phyloP scores from a whole-genome alignment of 2,329 filamentous ascomycete genomes.

The Taxawa tesnikishii region DNA sequence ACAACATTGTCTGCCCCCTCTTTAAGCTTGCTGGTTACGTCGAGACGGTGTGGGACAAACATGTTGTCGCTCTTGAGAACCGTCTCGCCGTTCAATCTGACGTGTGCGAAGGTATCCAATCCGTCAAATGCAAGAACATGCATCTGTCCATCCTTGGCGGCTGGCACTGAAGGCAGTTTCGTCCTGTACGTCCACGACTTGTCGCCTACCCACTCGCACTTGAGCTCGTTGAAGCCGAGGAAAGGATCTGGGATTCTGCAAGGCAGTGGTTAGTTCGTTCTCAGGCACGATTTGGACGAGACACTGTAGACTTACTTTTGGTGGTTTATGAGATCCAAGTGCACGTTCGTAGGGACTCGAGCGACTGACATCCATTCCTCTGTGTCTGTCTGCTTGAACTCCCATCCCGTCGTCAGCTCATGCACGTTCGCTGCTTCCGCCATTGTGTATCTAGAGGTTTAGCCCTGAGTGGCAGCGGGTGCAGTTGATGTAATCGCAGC shows the following conservation, averaged over 20 bases:
- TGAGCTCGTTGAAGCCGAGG: conserved; percentile 36
- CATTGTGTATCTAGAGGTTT: too few species aligned
- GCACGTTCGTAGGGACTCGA: conserved; percentile 34
- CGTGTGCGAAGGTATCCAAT: conserved; percentile 51
- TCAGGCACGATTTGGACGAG: too few species aligned
- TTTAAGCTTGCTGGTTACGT: conserved; percentile 33
- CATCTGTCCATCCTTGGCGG: conserved; percentile 16
- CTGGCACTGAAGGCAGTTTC: conserved; percentile 22
- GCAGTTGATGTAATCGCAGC: too few species aligned
- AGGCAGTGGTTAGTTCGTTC: too few species aligned
- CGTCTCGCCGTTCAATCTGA: conserved; percentile 40
- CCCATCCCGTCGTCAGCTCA: conserved; percentile 27
- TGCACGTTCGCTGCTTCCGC: neutral
- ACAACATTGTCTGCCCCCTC: conserved; percentile 30
- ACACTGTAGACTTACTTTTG: conserved; percentile 29
- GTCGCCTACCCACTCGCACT: conserved; percentile 37
- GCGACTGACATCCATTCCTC: conserved; percentile 31
- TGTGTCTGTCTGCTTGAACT: conserved; percentile 31
- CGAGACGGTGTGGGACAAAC: conserved; percentile 47
- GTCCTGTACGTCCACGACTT: conserved; percentile 35
- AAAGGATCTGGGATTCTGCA: conserved; percentile 37
- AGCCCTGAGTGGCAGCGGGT: too few species aligned
- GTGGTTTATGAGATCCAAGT: conserved; percentile 34
- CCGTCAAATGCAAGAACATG: conserved; percentile 49
- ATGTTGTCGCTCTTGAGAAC: conserved; percentile 50